A percentile compares a stretch with the other conserved stretches of the same genome.
Evolutionary conservation across 495 filamentous ascomycete species (phyloP).

Genomic region (Xylaria intraflava): DNA sequence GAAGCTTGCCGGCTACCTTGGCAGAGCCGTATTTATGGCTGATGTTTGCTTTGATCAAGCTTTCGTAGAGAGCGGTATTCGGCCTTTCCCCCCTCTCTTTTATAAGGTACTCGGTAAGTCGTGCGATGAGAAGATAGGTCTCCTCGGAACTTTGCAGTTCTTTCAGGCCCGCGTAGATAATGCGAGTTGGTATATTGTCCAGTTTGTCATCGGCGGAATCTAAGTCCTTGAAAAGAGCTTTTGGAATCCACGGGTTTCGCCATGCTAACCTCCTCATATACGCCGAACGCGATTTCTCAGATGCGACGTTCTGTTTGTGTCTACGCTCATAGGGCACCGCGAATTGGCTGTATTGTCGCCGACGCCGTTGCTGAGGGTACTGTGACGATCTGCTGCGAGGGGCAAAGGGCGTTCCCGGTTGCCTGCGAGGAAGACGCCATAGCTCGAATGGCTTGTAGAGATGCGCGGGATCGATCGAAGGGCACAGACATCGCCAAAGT

Average conservation of each 20-base stretch:
- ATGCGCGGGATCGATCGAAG: constrained; percentile 41
- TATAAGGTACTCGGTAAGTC: constrained; percentile 52
- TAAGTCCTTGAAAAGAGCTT: constrained; percentile 7
- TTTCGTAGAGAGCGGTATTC: constrained; percentile 60
- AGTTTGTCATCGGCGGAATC: constrained; percentile 15
- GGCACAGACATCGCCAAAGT: constrained; percentile 63
- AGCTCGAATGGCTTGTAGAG: constrained; percentile 20
- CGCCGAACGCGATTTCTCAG: constrained; percentile 12
- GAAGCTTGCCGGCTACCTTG: constrained; percentile 47
- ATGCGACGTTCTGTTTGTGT: neutral
- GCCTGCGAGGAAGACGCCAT: constrained; percentile 8
- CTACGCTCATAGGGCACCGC: neutral
- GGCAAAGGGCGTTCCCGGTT: constrained; percentile 8
- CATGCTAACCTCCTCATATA: constrained; percentile 22
- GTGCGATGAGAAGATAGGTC: constrained; percentile 26
- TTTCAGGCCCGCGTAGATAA: constrained; percentile 45
- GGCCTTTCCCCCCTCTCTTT: constrained; percentile 55
- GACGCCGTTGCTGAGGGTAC: constrained; percentile 5
- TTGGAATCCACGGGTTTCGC: constrained; percentile 22
- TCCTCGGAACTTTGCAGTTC: constrained; percentile 24
- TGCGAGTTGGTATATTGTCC: constrained; percentile 21
- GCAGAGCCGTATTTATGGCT: constrained; percentile 58
- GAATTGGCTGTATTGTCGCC: constrained; percentile 10
- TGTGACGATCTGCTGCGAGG: neutral
- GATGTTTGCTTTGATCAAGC: constrained; percentile 64